Evolutionary conservation across 495 filamentous ascomycete species (phyloP).

Genomic region (Neurospora sp.): DNA sequence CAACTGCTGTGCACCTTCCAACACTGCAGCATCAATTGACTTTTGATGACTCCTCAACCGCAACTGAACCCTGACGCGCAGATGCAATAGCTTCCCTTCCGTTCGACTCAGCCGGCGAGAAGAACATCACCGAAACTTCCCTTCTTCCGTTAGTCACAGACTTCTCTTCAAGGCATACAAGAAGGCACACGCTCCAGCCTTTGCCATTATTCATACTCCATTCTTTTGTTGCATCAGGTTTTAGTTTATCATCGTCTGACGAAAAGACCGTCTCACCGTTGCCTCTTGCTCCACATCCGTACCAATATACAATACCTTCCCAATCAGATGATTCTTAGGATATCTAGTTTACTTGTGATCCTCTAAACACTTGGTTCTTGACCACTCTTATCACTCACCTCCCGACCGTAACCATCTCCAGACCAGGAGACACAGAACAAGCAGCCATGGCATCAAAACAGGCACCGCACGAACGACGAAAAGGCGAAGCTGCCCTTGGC

Average conservation of each 20-base stretch:
- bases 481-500: constrained; percentile 83
- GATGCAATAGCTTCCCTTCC: background rate
- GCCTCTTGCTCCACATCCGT: background rate
- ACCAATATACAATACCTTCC: background rate
- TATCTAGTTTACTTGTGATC: background rate
- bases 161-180: background rate
- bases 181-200: background rate
- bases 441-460: constrained; percentile 51
- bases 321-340: constrained; percentile 10
- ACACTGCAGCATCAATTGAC: background rate
- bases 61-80: background rate
- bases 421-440: constrained; percentile 21
- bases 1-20: background rate
- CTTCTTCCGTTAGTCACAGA: background rate
- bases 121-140: background rate
- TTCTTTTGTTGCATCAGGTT: background rate
- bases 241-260: background rate
- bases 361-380: background rate
- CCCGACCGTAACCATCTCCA: constrained; percentile 14
- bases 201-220: background rate
- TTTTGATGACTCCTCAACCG: background rate
- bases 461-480: constrained; percentile 63
- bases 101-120: constrained; percentile 25
- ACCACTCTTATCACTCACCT: background rate
- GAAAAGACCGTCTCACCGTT: background rate